These are phyloP conservation scores for Peniophora sp. DNA, from an alignment of 1,284 basidiomycete genomes.

Conservation along the genomic window DNA sequence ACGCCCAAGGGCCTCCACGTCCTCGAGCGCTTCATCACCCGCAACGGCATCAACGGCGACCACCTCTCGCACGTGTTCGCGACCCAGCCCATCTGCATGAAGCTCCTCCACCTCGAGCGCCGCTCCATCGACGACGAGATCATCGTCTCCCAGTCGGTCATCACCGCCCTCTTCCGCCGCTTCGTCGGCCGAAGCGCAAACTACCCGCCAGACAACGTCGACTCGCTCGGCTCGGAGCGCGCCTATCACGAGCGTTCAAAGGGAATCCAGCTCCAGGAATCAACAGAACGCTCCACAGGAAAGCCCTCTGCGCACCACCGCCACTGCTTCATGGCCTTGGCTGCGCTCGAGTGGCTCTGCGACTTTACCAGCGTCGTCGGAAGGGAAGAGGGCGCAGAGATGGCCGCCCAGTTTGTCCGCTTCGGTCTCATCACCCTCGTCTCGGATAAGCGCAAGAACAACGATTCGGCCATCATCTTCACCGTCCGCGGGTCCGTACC, in stretches of 20 bases:
- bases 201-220: slow-evolving; percentile 44
- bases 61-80: slow-evolving; percentile 87
- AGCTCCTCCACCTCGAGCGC: slow-evolving; percentile 93
- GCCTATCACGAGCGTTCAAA: slow-evolving; percentile 76
- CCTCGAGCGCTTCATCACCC: slow-evolving; percentile 97
- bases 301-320: slow-evolving; percentile 43
- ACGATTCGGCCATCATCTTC: slow-evolving; percentile 84
- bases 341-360: slow-evolving; percentile 93
- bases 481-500: slow-evolving; percentile 79
- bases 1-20: slow-evolving; percentile 98
- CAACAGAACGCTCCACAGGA: slow-evolving; percentile 43
- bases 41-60: slow-evolving; percentile 96
- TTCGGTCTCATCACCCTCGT: slow-evolving; percentile 87
- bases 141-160: slow-evolving; percentile 88
- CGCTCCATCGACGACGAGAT: slow-evolving; percentile 94
- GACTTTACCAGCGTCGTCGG: slow-evolving; percentile 97
- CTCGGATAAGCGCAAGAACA: slow-evolving; percentile 81
- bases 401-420: slow-evolving; percentile 95
- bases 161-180: slow-evolving; percentile 92
- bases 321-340: slow-evolving; percentile 81
- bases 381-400: slow-evolving; percentile 94
- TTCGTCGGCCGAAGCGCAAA: slow-evolving; percentile 88
- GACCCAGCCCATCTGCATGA: slow-evolving; percentile 95
- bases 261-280: slow-evolving; percentile 65
- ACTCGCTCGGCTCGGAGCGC: slow-evolving; percentile 57